Evolutionary conservation across 2,329 filamentous ascomycete species (phyloP).

Genomic region (Fonsecaea monophora): DNA sequence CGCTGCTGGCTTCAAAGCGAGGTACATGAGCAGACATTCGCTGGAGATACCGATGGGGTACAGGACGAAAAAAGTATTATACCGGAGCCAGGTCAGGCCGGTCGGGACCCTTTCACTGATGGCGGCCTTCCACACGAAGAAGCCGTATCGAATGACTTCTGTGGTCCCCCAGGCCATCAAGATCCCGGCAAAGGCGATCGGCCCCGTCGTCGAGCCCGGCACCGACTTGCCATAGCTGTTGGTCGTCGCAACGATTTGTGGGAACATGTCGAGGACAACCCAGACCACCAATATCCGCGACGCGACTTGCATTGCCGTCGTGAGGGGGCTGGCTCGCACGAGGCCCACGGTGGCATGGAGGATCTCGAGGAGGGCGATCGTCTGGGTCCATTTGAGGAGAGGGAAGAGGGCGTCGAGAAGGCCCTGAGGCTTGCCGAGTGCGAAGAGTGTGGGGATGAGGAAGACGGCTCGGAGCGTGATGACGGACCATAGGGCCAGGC

Average conservation of each 20-base stretch:
- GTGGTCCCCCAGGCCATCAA: constrained; percentile 87
- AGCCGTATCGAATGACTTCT: constrained; percentile 91
- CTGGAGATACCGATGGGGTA: constrained; percentile 91
- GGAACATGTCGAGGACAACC: constrained; percentile 79
- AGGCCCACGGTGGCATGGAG: constrained; percentile 79
- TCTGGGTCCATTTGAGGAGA: constrained; percentile 72
- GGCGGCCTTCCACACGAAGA: constrained; percentile 78
- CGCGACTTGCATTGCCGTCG: constrained; percentile 88
- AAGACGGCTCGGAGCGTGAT: constrained; percentile 74
- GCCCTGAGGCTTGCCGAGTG: constrained; percentile 51
- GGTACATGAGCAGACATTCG: constrained; percentile 81
- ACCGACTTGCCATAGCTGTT: constrained; percentile 40
- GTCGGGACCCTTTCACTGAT: constrained; percentile 62
- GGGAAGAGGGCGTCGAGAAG: constrained; percentile 57
- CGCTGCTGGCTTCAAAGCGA: constrained; percentile 67
- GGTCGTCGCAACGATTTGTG: constrained; percentile 69
- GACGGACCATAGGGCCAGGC: constrained; percentile 76
- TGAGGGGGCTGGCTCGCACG: constrained; percentile 83
- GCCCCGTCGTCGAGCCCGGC: constrained; percentile 32
- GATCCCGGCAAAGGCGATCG: constrained; percentile 51
- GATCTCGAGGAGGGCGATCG: constrained; percentile 80
- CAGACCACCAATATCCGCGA: constrained; percentile 88
- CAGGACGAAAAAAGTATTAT: constrained; percentile 86
- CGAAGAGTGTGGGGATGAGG: constrained; percentile 60
- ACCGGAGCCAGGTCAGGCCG: constrained; percentile 78